A percentile compares a stretch with the other conserved stretches of the same genome.
Evolutionary conservation across 148 eudicot genomes (phyloP).

Genomic region (Nepenthes mirabilis): DNA sequence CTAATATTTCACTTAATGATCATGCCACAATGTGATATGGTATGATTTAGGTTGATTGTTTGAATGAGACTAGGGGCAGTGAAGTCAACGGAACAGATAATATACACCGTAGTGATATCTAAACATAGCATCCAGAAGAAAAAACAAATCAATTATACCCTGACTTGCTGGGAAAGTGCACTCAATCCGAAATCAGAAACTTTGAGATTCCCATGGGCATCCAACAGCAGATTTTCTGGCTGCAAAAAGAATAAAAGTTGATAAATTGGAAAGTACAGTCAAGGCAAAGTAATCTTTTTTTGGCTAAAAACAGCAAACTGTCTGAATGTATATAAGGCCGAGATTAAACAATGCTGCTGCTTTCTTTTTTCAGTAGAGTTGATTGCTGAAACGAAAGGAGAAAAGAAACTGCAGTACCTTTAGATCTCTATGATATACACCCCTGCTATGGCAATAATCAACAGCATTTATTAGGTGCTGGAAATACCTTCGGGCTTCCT

Average conservation of each 20-base stretch:
- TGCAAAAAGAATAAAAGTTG: conserved; percentile 9
- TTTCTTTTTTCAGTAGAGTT: background rate
- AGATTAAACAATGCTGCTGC: too few relatives aligned
- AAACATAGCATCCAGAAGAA: background rate
- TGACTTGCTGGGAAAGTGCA: conserved; percentile 83
- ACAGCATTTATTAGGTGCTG: conserved; percentile 88
- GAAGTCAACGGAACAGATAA: too few relatives aligned
- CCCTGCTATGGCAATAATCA: conserved; percentile 97
- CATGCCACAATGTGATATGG: too few relatives aligned
- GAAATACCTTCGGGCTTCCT: conserved; percentile 84
- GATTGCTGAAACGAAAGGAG: background rate
- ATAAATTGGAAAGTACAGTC: background rate
- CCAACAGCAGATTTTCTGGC: conserved; percentile 87
- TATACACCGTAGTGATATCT: too few relatives aligned
- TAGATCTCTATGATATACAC: conserved; percentile 89
- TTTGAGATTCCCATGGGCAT: conserved; percentile 69
- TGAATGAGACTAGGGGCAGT: too few relatives aligned
- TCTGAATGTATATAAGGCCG: too few relatives aligned
- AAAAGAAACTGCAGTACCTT: conserved; percentile 31
- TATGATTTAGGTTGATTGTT: too few relatives aligned
- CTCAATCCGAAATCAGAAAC: conserved; percentile 97
- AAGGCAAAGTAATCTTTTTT: background rate
- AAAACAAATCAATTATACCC: conserved; percentile 29
- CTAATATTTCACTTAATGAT: too few relatives aligned
- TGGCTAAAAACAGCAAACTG: background rate